These are phyloP conservation scores for Pseudopithomyces maydicus DNA, from an alignment of 2,329 filamentous ascomycete genomes.

Conservation along the genomic window DNA sequence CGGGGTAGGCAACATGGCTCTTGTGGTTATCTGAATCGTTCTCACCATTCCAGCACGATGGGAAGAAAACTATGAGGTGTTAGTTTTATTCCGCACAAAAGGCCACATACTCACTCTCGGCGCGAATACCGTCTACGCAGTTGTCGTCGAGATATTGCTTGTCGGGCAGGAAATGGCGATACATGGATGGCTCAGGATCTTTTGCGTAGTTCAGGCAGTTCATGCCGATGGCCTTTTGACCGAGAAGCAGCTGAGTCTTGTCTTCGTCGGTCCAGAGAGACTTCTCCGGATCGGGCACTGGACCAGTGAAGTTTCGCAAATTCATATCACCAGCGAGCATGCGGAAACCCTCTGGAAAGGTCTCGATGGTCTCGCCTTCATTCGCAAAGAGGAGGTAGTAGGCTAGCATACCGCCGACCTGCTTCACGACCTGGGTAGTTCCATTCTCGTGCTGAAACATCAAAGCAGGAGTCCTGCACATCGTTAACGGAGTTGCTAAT, in stretches of 20 bases:
- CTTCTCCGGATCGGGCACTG: constrained; percentile 70
- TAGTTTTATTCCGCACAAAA: neutral
- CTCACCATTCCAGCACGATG: constrained; percentile 74
- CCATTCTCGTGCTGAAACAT: constrained; percentile 70
- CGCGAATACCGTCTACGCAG: constrained; percentile 78
- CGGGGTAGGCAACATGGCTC: constrained; percentile 69
- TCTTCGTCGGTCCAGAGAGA: constrained; percentile 69
- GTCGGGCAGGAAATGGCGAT: constrained; percentile 79
- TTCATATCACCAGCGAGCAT: constrained; percentile 71
- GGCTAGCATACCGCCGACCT: constrained; percentile 54
- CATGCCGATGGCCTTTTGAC: constrained; percentile 86
- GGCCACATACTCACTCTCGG: constrained; percentile 51
- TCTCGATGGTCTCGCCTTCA: constrained; percentile 65
- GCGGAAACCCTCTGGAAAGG: constrained; percentile 73
- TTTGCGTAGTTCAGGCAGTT: constrained; percentile 87
- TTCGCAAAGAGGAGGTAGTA: constrained; percentile 78
- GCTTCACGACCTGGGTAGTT: constrained; percentile 68
- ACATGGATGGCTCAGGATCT: constrained; percentile 72
- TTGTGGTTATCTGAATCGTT: constrained; percentile 63
- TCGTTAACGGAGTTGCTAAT: neutral
- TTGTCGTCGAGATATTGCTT: constrained; percentile 80
- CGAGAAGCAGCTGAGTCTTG: constrained; percentile 71
- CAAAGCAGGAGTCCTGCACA: constrained; percentile 62
- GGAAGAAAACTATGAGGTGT: constrained; percentile 59
- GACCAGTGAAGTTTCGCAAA: constrained; percentile 58